Conservation (phyloP, 2,329 filamentous ascomycete genomes). For the Aspergillaceae sp. region DNA sequence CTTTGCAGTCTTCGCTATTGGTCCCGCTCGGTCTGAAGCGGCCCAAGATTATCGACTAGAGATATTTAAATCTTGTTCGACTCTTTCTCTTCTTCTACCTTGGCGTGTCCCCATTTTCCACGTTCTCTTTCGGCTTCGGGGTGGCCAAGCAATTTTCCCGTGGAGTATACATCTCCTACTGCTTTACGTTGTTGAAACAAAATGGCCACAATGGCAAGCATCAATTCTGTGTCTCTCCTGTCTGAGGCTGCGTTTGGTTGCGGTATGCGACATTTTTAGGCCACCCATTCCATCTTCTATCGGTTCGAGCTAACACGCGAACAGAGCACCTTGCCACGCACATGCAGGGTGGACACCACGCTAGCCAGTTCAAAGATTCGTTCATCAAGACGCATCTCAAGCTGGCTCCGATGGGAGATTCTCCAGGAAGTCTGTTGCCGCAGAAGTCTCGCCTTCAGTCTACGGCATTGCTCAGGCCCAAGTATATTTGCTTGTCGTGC, state of each 20-base stretch:
- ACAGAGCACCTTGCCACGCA: slow-evolving; percentile 32
- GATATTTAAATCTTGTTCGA: not conserved
- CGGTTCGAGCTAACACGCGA: slow-evolving; percentile 10
- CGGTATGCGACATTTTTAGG: slow-evolving; percentile 21
- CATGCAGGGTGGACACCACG: slow-evolving; percentile 24
- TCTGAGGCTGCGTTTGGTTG: slow-evolving; percentile 35
- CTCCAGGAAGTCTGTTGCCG: slow-evolving; percentile 11
- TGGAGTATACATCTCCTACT: not conserved
- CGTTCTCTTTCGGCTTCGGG: not conserved
- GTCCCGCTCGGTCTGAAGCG: not conserved
- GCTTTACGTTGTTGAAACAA: not conserved
- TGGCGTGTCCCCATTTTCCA: not conserved
- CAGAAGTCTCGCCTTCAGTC: slow-evolving; percentile 14
- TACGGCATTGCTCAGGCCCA: slow-evolving; percentile 27
- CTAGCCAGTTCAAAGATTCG: slow-evolving; percentile 27
- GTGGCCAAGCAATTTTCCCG: not conserved
- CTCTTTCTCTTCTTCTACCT: not conserved
- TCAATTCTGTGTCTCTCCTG: slow-evolving; percentile 24
- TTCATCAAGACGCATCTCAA: slow-evolving; percentile 25
- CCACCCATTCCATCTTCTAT: not conserved
- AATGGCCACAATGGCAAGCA: slow-evolving; percentile 23
- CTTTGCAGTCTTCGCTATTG: not conserved
- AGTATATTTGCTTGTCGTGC: slow-evolving; percentile 33
- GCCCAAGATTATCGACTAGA: not conserved
- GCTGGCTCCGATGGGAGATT: slow-evolving; percentile 20